These are phyloP conservation scores for Leccinum broughii DNA, from an alignment of 768 basidiomycete species.

Conservation along the genomic window DNA sequence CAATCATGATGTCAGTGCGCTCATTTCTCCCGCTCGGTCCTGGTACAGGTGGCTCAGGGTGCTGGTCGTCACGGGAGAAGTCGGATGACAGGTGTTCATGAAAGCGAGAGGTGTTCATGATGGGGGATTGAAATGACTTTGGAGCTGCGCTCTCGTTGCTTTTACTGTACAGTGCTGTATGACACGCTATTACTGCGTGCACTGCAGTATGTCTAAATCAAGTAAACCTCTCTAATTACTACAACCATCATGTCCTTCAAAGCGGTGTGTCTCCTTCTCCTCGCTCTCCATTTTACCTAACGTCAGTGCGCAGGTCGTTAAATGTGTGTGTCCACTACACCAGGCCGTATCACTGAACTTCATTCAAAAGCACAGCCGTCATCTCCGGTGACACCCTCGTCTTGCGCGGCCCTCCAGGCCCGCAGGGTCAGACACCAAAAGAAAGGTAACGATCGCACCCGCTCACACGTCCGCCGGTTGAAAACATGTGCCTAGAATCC, in stretches of 20 bases:
- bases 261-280: conserved; percentile 52
- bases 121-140: conserved; percentile 5
- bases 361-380: conserved; percentile 54
- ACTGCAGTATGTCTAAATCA: no score
- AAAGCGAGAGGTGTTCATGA: conserved; percentile 33
- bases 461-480: conserved; percentile 1
- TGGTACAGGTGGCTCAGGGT: conserved; percentile 9
- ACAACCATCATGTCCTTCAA: conserved; percentile 62
- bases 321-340: conserved; percentile 44
- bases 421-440: conserved; percentile 86
- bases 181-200: no score
- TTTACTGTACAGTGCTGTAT: conserved; percentile 15
- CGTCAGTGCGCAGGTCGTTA: conserved; percentile 46
- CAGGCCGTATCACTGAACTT: conserved; percentile 18
- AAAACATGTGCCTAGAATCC: conserved; percentile 50
- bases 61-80: conserved; percentile 12
- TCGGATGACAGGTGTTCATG: conserved; percentile 32
- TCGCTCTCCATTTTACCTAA: background rate
- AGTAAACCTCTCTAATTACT: background rate
- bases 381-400: conserved; percentile 90
- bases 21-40: conserved; percentile 2
- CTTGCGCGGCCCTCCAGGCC: conserved; percentile 71
- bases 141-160: conserved; percentile 8
- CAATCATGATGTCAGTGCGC: conserved; percentile 34
- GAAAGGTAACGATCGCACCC: conserved; percentile 59